Conservation (phyloP, 805 yeast genomes). For the Saccharomycopsis sp. region DNA sequence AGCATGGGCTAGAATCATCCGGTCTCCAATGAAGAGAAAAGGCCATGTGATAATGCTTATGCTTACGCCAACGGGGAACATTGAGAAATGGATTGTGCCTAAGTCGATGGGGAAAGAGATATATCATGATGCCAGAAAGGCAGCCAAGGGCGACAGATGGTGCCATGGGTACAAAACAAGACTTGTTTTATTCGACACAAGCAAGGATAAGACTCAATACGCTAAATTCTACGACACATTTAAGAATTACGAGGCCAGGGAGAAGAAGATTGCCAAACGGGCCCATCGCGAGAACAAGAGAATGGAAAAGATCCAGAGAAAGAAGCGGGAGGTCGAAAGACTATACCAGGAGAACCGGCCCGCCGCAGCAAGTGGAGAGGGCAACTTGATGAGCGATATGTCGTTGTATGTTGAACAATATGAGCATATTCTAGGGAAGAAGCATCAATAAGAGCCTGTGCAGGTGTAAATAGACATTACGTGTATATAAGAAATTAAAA, state of each 20-base stretch:
- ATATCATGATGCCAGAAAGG: slow-evolving; percentile 88
- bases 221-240: slow-evolving; percentile 26
- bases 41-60: slow-evolving; percentile 76
- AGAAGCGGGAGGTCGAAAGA: slow-evolving; percentile 3
- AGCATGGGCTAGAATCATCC: slow-evolving; percentile 65
- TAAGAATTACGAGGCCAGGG: slow-evolving; percentile 28
- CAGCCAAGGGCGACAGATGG: slow-evolving; percentile 85
- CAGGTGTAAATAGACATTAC: not conserved
- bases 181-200: slow-evolving; percentile 28
- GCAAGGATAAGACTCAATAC: slow-evolving; percentile 20
- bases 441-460: not conserved
- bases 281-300: slow-evolving; percentile 8
- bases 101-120: slow-evolving; percentile 65
- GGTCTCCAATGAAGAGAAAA: slow-evolving; percentile 67
- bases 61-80: slow-evolving; percentile 70
- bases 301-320: slow-evolving; percentile 24
- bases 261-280: slow-evolving; percentile 21
- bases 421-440: not conserved
- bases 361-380: not conserved
- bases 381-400: slow-evolving; percentile 1
- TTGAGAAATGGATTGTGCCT: slow-evolving; percentile 86
- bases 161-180: slow-evolving; percentile 57
- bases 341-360: not conserved
- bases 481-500: not conserved
- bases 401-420: not conserved